Evolutionary conservation across 257 asterid genomes (phyloP), one percentile per base, ranked within the genome.

Genomic region (Solanum paucissectum): DNA sequence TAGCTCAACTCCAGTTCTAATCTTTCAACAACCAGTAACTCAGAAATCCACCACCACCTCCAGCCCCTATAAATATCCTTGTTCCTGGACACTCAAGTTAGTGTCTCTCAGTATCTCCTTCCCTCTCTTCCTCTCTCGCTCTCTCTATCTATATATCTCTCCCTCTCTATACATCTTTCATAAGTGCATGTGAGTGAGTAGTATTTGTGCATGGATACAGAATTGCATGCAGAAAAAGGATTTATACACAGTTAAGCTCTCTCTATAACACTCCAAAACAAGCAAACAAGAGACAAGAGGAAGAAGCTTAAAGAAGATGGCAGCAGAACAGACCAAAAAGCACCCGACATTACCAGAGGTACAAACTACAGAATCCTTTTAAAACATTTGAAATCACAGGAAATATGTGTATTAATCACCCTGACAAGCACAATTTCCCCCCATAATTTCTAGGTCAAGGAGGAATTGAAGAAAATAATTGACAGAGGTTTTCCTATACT

Each of bases 401-500:
- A 11, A 86, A 82, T 87, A 40, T 60, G 25, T 71, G 36, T 46
- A 85, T 32, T 79, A 68, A 84, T 76, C 75, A 14, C 69, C 89
- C 88, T 86, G 82, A 91, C 42, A 66, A 64, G 44, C 79, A 37
- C 83, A 86, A 72, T 40, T 4, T 72, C 21, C 49, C 36, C 27
- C 38, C 46, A 37, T 46, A 40, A 60, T 25, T 87, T 91, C 87
- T 87, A 96, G 98, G 95, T 94, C 72, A 86, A 87, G 83, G 98
- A 95, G 79, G 98, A 96, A 91, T 74, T 96, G 88, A 94, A 91
- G 96, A 94, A 92, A 86, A 89, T 94, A 90, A 87, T 86, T 58
- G 93, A 91, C 87, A 91, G 90, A 81, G 95, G 96, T 20, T 92
- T 94, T 82, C 99, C 99, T 3, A 91, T 96, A 89, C 84, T 95